Base-by-base conservation (phyloP, 805 yeast genomes). In the Schwanniomyces polymorphus region DNA sequence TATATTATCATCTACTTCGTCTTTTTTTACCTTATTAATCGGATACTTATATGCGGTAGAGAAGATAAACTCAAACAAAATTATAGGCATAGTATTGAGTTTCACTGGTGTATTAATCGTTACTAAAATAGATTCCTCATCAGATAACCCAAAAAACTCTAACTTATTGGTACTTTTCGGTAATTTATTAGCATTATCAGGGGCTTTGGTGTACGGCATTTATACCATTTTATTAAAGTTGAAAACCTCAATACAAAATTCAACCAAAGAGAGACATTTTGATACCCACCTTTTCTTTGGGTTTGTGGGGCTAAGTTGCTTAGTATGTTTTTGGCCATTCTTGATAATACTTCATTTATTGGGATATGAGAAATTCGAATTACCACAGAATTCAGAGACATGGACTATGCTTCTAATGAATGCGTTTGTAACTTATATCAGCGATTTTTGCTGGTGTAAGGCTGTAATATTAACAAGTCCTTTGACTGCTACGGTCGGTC, bases 401-500 rank as follows among this genome's bases (percentile, higher is more conserved):
- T 70, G 83, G 58, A 47, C 66, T 0, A 41, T 48, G 26, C 31
- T 42, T 18, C 43, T 78, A 0, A 51, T 81, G 41, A 94, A 94
- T 64, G 87, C 91, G 48, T 59, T 81, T 29, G 82, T 90, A 37
- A 90, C 97, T 0, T 85, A 94, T 55, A 67, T 91, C 12, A 86
- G 96, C 34, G 99, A 94, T 63, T 91, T 86, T 57, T 84, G 95
- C 59, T 94, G 99, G 99, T 97, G 96, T 28, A 82, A 89, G 52
- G 96, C 98, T 0, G 94, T 91, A 81, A 76, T 94, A 27, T 71
- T 94, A 59, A 94, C 99, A 0, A 86, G 94, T 38, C 99, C 99
- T 1, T 73, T 94, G 54, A 91, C 97, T 0, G 98, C 92, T 2
- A 94, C 99, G 0, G 96, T 94, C 9, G 99, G 99, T 0, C 74